These are phyloP conservation scores for Stephania yunnanensis DNA, from an alignment of 164 flowering plant genomes.

Conservation along the genomic window DNA sequence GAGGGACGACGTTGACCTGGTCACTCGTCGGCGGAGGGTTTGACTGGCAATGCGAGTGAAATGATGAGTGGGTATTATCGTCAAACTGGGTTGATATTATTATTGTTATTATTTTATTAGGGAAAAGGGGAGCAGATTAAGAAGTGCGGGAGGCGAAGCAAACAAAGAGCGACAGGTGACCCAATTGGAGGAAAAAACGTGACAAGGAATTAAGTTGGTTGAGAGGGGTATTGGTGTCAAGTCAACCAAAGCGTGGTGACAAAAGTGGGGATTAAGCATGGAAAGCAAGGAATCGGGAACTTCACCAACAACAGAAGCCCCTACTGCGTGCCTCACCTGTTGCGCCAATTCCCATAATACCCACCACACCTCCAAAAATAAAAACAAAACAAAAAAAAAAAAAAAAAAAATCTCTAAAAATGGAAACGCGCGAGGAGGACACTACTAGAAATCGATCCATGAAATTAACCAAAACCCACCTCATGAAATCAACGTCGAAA, in stretches of 20 bases:
- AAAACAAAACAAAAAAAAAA: not conserved
- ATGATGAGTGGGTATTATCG: not conserved
- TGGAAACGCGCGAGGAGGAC: not conserved
- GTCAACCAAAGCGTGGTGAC: not conserved
- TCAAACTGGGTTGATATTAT: constrained; percentile 3
- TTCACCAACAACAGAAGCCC: not conserved
- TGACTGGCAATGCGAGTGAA: not conserved
- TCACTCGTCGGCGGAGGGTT: not conserved
- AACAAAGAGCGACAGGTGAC: constrained; percentile 25
- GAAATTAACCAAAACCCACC: not conserved
- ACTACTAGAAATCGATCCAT: not conserved
- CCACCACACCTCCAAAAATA: not conserved
- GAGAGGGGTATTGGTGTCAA: constrained; percentile 19
- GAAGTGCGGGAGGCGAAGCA: not conserved
- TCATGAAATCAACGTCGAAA: not conserved
- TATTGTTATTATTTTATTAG: not conserved
- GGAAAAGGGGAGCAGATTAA: not conserved
- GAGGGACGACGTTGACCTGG: not conserved
- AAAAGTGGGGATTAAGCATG: constrained; percentile 3
- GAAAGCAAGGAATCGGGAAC: not conserved
- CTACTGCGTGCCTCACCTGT: not conserved
- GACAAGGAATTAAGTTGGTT: not conserved
- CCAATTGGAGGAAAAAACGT: constrained; percentile 19
- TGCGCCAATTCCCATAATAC: not conserved
- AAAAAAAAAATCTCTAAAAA: not conserved